Conservation (phyloP, 352 stramenopile species). For the Aphanomyces invadans region DNA sequence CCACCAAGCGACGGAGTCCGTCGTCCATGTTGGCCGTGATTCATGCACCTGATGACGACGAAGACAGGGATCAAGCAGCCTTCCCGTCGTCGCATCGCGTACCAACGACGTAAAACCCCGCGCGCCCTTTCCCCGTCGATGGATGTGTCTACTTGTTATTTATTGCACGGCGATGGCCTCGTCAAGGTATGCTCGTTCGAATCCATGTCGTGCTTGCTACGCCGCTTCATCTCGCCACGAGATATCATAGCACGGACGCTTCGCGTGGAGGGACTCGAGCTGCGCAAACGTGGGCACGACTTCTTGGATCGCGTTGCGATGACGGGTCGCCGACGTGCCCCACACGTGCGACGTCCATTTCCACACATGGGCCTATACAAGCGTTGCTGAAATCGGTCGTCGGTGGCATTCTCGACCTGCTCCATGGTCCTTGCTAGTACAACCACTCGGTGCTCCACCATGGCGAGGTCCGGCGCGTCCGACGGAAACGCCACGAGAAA, state of each 20-base stretch:
- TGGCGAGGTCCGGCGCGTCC: neutral
- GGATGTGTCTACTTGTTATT: too few species aligned
- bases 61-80: neutral
- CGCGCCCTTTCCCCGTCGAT: too few species aligned
- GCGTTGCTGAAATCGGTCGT: neutral
- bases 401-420: neutral
- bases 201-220: too few species aligned
- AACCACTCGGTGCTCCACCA: neutral
- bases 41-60: neutral
- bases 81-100: neutral
- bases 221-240: too few species aligned
- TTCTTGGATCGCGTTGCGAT: constrained; percentile 5
- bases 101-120: neutral
- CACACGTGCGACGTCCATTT: neutral
- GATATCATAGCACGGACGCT: neutral
- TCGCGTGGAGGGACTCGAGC: neutral
- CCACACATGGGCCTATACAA: neutral
- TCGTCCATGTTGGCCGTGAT: neutral
- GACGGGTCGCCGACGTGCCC: neutral
- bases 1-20: neutral
- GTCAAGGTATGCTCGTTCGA: too few species aligned
- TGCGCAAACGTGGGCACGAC: constrained; percentile 3
- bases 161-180: too few species aligned
- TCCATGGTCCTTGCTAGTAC: constrained; percentile 2
- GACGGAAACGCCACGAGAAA: neutral